These are phyloP conservation scores for Rhodotorula glutinis DNA, from an alignment of 1,284 basidiomycete genomes.

Conservation along the genomic window DNA sequence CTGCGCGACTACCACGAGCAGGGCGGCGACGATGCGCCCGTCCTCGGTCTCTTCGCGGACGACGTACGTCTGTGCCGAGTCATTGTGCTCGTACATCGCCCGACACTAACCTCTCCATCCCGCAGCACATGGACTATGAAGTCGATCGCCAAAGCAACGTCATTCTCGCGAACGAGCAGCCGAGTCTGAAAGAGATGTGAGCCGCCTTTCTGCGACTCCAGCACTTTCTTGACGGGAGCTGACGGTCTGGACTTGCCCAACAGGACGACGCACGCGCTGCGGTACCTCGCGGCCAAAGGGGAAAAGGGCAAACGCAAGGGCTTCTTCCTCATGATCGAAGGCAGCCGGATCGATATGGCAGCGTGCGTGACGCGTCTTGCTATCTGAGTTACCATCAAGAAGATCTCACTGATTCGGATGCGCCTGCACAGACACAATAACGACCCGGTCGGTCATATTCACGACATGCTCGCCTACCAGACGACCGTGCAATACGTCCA, in stretches of 20 bases:
- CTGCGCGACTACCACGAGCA: slow-evolving; percentile 27
- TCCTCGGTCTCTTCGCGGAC: slow-evolving; percentile 35
- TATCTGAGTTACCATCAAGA: not conserved
- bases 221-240: too few relatives aligned
- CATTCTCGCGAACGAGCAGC: slow-evolving; percentile 24
- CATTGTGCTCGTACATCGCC: not conserved
- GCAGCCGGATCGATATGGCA: slow-evolving; percentile 46
- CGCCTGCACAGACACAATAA: slow-evolving; percentile 41
- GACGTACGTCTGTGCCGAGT: slow-evolving; percentile 36
- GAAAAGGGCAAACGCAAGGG: slow-evolving; percentile 37
- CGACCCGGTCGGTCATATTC: slow-evolving; percentile 45
- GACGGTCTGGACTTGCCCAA: not conserved
- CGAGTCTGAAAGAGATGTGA: slow-evolving; percentile 33
- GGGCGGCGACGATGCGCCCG: slow-evolving; percentile 11
- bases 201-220: not conserved
- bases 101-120: not conserved
- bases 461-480: slow-evolving; percentile 50
- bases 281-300: slow-evolving; percentile 27
- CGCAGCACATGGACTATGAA: slow-evolving; percentile 46
- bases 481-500: slow-evolving; percentile 46
- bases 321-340: slow-evolving; percentile 47
- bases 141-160: slow-evolving; percentile 42
- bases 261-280: slow-evolving; percentile 38
- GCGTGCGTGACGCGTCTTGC: slow-evolving; percentile 27
- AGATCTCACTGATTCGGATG: too few relatives aligned